Conservation (phyloP, 2,329 filamentous ascomycete species). For the Phoma sp. region DNA sequence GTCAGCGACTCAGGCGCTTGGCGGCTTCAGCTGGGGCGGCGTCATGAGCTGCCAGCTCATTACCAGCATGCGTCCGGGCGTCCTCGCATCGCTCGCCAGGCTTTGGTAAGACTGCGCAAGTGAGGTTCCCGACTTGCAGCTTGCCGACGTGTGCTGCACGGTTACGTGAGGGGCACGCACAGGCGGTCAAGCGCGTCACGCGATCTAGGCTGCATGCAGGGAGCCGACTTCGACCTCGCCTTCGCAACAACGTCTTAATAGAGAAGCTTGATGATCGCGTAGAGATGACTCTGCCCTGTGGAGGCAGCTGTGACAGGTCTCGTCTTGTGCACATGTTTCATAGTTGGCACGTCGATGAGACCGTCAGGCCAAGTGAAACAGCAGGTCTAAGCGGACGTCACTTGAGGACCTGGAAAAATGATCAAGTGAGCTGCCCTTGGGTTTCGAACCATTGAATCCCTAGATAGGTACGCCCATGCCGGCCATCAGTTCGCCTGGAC, state of each 20-base stretch:
- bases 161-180: conserved; percentile 21
- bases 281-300: too few species aligned
- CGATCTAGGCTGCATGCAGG: conserved; percentile 16
- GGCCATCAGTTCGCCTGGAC: neutral
- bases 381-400: neutral
- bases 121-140: conserved; percentile 11
- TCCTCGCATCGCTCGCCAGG: conserved; percentile 15
- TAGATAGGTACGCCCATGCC: neutral
- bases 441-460: neutral
- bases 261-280: neutral
- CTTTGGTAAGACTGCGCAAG: conserved; percentile 12
- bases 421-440: neutral
- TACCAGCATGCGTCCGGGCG: conserved; percentile 13
- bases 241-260: neutral
- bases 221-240: conserved; percentile 11
- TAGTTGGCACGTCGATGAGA: neutral
- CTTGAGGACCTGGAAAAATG: neutral
- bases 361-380: neutral
- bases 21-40: conserved; percentile 16
- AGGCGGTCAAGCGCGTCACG: conserved; percentile 14
- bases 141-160: conserved; percentile 20
- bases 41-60: conserved; percentile 21
- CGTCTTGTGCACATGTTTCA: neutral
- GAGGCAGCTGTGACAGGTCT: neutral
- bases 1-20: conserved; percentile 21